Conservation (phyloP, 768 basidiomycete species). For the Sporobolomyces phaffii region DNA sequence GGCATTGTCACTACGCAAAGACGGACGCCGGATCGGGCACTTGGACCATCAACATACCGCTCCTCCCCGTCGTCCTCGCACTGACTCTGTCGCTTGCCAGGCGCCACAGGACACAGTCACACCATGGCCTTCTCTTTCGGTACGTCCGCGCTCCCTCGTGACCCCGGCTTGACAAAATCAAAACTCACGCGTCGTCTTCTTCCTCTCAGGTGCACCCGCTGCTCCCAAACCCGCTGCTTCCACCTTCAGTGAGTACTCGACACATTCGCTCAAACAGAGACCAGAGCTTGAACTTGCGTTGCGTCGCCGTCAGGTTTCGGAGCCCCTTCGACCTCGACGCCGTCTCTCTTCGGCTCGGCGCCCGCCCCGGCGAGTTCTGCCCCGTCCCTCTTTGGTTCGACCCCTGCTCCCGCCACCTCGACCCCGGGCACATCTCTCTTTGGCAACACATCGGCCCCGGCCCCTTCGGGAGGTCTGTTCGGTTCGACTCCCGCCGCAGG, state of each 20-base stretch:
- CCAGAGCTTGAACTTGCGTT: background rate
- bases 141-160: background rate
- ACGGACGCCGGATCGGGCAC: too few species aligned
- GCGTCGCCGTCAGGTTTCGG: conserved; percentile 6
- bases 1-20: too few species aligned
- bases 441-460: conserved; percentile 19
- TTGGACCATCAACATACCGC: too few species aligned
- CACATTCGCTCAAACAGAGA: background rate
- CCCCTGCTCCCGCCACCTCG: background rate
- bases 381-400: conserved; percentile 17
- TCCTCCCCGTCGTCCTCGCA: too few species aligned
- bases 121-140: conserved; percentile 28
- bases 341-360: conserved; percentile 4
- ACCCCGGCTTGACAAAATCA: background rate
- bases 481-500: conserved; percentile 24
- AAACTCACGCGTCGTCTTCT: background rate
- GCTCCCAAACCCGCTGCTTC: conserved; percentile 18
- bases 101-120: too few species aligned
- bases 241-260: conserved; percentile 23
- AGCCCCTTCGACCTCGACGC: conserved; percentile 11
- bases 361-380: background rate
- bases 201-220: conserved; percentile 6
- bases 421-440: conserved; percentile 4
- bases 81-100: too few species aligned
- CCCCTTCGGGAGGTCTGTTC: conserved; percentile 25